Base-by-base conservation (phyloP, 805 yeast species). In the Saccharomycopsis guyanensis region DNA sequence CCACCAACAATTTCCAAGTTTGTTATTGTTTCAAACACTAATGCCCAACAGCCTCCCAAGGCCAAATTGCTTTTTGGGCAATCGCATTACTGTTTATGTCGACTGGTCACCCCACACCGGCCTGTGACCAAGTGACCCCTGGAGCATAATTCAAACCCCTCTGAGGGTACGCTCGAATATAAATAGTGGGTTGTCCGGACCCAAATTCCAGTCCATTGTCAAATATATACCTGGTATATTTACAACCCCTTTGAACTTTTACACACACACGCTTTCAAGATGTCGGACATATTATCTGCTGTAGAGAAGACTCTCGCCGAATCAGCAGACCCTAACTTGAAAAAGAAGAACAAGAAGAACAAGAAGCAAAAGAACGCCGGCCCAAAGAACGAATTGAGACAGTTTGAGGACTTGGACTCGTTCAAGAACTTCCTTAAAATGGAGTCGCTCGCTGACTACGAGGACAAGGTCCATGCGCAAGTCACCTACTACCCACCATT, bases 401-500 rank as follows among this genome's bases (percentile, higher is more conserved):
- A 53, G 19, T 83, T 83, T 62, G 89, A 83, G 40, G 81, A 75
- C 43, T 63, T 83, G 50, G 68, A 68, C 16, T 70, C 76, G 15
- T 83, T 83, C 57, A 86, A 80, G 58, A 68, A 71, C 22, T 83
- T 69, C 60, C 66, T 83, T 49, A 72, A 78, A 57, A 85, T 80
- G 59, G 89, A 82, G 58, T 76, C 83, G 2, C 81, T 85, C 73
- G 89, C 82, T 61, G 79, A 82, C 52, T 89, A 83, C 50, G 85
- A 78, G 58, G 73, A 78, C 56, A 27, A 34, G 18, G 66, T 80
- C 54, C 83, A 81, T 58, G 84, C 85, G 32, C 80, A 75, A 52
- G 66, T 82, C 50, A 69, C 68, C 42, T 83, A 83, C 63, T 70
- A 76, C 57, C 93, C 93, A 18, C 91, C 91, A 42, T 83, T 83